Percentiles rank a stretch among this genome's conserved stretches.
These are phyloP conservation scores for Castanea mollissima DNA, from an alignment of 306 rosid genomes.

Conservation along the genomic window DNA sequence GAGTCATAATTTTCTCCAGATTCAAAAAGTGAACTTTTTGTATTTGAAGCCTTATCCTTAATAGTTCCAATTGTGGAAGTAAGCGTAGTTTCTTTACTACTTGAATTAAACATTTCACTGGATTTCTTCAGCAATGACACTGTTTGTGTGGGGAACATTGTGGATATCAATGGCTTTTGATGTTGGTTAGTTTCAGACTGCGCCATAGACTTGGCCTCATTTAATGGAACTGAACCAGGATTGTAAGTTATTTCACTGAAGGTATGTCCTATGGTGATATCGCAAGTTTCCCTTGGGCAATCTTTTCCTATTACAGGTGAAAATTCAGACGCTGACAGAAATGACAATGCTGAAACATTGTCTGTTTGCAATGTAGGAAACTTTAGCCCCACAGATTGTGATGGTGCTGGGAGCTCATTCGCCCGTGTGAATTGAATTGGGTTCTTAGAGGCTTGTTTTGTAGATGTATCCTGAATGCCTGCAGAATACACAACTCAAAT, in stretches of 20 bases:
- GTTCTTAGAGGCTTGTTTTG: constrained; percentile 34
- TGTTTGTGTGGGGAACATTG: constrained; percentile 30
- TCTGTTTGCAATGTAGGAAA: constrained; percentile 33
- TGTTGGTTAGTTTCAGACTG: constrained; percentile 25
- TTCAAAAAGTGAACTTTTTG: constrained; percentile 35
- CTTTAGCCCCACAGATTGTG: constrained; percentile 31
- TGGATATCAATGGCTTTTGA: constrained; percentile 32
- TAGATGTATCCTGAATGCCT: constrained; percentile 28
- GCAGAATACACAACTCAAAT: constrained; percentile 31
- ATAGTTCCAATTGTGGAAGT: constrained; percentile 28
- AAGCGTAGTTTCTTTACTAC: constrained; percentile 26
- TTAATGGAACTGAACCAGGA: constrained; percentile 30
- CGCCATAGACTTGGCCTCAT: constrained; percentile 37
- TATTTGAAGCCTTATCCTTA: constrained; percentile 30
- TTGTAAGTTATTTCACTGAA: constrained; percentile 16
- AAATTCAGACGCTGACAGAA: constrained; percentile 32
- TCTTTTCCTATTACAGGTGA: constrained; percentile 28
- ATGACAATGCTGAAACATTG: constrained; percentile 28
- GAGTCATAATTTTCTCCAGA: constrained; percentile 34
- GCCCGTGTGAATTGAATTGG: constrained; percentile 35
- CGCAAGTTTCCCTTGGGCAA: constrained; percentile 26
- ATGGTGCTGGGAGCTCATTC: constrained; percentile 32
- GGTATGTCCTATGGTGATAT: constrained; percentile 30
- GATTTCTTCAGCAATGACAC: constrained; percentile 31
- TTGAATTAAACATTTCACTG: constrained; percentile 33